Percentiles rank a stretch among this genome's conserved stretches.
These are phyloP conservation scores for Aquilaria yunnanensis DNA, from an alignment of 345 rosid genomes.

Conservation along the genomic window DNA sequence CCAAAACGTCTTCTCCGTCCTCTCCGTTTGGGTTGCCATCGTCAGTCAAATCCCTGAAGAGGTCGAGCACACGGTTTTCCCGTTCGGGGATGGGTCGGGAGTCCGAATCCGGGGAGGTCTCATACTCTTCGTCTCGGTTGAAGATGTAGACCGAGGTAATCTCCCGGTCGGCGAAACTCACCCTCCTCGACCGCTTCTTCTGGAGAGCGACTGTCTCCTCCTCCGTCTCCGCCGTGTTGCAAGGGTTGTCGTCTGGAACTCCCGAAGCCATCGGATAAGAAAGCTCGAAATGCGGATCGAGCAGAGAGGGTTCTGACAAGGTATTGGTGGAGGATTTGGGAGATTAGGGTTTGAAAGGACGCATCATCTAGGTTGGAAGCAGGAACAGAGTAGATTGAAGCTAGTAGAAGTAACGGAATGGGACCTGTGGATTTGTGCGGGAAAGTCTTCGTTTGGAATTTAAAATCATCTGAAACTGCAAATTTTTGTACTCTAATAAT, in stretches of 20 bases:
- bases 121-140: conserved; percentile 86
- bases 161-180: conserved; percentile 94
- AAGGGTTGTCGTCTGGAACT: conserved; percentile 34
- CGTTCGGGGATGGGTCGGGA: conserved; percentile 18
- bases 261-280: conserved; percentile 34
- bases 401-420: not conserved
- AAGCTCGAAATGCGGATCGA: conserved; percentile 8
- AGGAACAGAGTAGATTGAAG: not conserved
- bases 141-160: conserved; percentile 88
- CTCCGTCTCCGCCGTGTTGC: conserved; percentile 53
- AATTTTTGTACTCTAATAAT: no score
- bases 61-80: conserved; percentile 30
- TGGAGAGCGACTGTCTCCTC: conserved; percentile 62
- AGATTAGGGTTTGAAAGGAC: conserved; percentile 31
- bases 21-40: conserved; percentile 40
- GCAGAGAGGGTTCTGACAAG: not conserved
- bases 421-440: conserved; percentile 13
- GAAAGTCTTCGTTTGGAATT: conserved; percentile 1
- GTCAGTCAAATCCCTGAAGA: conserved; percentile 57
- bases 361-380: not conserved
- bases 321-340: conserved; percentile 1
- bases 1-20: conserved; percentile 28
- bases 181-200: conserved; percentile 76
- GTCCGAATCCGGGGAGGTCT: conserved; percentile 51
- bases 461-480: not conserved